Base-by-base conservation (phyloP, 306 rosid species). In the Purshia tridentata region DNA sequence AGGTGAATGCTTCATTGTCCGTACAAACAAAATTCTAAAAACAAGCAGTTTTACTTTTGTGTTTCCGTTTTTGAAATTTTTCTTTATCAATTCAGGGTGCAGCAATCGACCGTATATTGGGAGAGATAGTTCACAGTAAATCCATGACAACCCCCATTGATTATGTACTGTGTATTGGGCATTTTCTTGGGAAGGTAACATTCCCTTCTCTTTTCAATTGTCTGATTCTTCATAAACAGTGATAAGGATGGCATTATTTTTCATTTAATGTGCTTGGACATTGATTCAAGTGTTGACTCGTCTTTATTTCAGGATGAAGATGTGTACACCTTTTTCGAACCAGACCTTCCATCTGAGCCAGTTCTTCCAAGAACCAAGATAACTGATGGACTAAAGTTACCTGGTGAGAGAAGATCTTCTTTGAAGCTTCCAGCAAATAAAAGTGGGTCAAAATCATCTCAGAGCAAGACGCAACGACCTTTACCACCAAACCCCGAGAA, bases 41-140 rank as follows among this genome's bases (percentile, higher is more conserved):
- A 10, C 64, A 19, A 6, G 77, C 10, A 59, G 37, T 78, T 51
- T 13, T 19, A 58, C 49, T 22, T 45, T n/a, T 37, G 62, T 72
- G 67, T 65, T 20, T 44, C 40, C 19, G 18, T 19, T 55, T 50
- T 6, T 37, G 5, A 44, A 12, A 9, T 16, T 8, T 37, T 22
- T 19, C 44, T 77, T 59, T 41, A 37, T 69, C 52, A 39, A 59
- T 73, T 74, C 81, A 95, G 98, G 99, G 99, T 77, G 96, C 99
- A 57, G 99, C 98, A 50, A 90, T 94, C 63, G 98, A 94, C 78
- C 96, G 98, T 72, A 94, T 94, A 73, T 58, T 94, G 67, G 97
- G 97, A 75, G 98, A 94, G 90, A 91, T 94, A 56, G 91, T 94
- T 76, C 97, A 94, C 78, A 91, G 92, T 81, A 89, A 89, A 85